A percentile compares a stretch with the other conserved stretches of the same genome.
phyloP scores from a whole-genome alignment of 2,329 filamentous ascomycete genomes.

The Colletotrichum spinosum region DNA sequence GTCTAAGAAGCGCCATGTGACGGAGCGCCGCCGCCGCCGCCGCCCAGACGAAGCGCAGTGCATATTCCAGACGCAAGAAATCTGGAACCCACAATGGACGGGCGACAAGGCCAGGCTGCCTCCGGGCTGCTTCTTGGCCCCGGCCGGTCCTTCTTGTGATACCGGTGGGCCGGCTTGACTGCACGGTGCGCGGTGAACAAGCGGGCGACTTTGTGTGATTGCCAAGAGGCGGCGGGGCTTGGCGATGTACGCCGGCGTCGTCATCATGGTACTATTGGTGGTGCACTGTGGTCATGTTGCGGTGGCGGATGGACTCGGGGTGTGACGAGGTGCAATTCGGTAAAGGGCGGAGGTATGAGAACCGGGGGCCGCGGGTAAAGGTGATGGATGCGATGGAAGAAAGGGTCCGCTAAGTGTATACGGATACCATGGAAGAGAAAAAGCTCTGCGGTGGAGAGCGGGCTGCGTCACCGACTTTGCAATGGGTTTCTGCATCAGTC shows the following conservation, averaged over 20 bases:
- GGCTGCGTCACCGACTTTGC: conserved; percentile 23
- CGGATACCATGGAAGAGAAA: not conserved
- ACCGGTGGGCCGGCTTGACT: conserved; percentile 24
- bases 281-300: conserved; percentile 12
- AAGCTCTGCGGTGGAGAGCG: not conserved
- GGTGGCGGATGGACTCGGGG: not conserved
- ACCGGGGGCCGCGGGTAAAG: conserved; percentile 27
- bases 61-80: too few species aligned
- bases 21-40: not conserved
- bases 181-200: conserved; percentile 15
- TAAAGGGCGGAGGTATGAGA: not conserved
- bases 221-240: conserved; percentile 31
- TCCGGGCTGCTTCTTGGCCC: not conserved
- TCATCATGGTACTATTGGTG: conserved; percentile 19
- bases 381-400: not conserved
- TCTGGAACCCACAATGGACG: too few species aligned
- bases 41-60: not conserved
- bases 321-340: not conserved
- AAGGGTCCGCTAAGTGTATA: not conserved
- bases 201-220: not conserved
- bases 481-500: too few species aligned
- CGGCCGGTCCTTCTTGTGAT: conserved; percentile 10
- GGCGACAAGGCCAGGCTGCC: too few species aligned
- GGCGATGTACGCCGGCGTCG: conserved; percentile 27
- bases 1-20: conserved; percentile 14